Conservation (phyloP, 805 yeast species). For the Ogataea corticis region DNA sequence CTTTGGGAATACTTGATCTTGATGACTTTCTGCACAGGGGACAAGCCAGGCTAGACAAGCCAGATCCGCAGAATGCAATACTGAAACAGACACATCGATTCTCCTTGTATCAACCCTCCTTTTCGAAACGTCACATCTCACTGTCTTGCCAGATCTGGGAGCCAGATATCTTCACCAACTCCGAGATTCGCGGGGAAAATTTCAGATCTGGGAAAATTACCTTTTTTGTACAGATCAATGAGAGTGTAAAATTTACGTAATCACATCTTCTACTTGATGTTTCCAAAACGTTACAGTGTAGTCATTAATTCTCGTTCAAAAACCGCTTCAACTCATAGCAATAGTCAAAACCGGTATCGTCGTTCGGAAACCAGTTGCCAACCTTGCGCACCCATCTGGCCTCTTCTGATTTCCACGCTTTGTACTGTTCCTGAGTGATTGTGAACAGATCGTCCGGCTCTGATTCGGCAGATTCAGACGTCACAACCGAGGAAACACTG, state of each 20-base stretch:
- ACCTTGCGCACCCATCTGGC: conserved; percentile 37
- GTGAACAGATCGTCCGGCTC: conserved; percentile 21
- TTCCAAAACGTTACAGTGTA: conserved; percentile 23
- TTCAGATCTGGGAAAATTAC: conserved; percentile 13
- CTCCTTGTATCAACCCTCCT: background rate
- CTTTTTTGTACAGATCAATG: conserved; percentile 18
- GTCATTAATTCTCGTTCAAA: conserved; percentile 25
- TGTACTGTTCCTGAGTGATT: conserved; percentile 29
- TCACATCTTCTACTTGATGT: conserved; percentile 10
- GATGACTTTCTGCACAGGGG: background rate
- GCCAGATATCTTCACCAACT: background rate
- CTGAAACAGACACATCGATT: background rate
- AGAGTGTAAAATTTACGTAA: too few relatives aligned
- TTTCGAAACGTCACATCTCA: too few relatives aligned
- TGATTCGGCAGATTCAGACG: background rate
- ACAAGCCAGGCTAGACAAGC: background rate
- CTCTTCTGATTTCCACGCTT: conserved; percentile 34
- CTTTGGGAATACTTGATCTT: too few relatives aligned
- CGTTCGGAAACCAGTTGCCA: conserved; percentile 37
- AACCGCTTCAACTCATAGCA: conserved; percentile 35
- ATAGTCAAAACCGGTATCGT: conserved; percentile 26
- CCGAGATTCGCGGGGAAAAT: conserved; percentile 1
- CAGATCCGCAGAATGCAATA: background rate
- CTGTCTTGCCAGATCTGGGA: background rate
- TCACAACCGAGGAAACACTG: background rate